Evolutionary conservation across 1,284 basidiomycete species (phyloP).

Genomic region (Fomitopsis palustris): DNA sequence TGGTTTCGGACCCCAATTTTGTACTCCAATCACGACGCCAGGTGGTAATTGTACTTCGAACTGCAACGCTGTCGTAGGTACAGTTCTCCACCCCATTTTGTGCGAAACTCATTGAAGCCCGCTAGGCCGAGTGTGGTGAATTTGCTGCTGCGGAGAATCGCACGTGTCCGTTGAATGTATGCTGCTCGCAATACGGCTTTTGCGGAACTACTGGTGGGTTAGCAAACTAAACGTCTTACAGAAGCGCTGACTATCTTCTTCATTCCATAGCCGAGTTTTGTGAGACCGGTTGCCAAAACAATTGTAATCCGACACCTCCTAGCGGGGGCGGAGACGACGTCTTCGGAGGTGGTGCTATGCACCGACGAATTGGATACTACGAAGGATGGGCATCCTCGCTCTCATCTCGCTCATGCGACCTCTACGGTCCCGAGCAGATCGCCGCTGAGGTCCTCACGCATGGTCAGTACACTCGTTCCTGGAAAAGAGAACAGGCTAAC

Average conservation of each 20-base stretch:
- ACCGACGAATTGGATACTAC: conserved; percentile 5
- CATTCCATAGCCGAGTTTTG: conserved; percentile 13
- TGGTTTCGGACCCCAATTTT: not conserved
- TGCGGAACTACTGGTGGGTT: not conserved
- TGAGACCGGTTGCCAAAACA: conserved; percentile 2
- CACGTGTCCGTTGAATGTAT: conserved; percentile 15
- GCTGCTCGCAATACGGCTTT: conserved; percentile 13
- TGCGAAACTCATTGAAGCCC: not conserved
- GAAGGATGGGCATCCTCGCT: not conserved
- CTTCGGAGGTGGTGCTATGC: not conserved
- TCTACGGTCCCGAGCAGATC: not conserved
- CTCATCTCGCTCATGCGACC: not conserved
- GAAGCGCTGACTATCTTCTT: not conserved
- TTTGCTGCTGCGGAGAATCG: conserved; percentile 10
- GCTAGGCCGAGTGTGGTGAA: conserved; percentile 13
- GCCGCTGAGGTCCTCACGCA: not conserved
- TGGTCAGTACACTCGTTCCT: not conserved
- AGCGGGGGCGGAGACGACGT: not conserved
- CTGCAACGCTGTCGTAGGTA: not conserved
- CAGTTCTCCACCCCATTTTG: not conserved
- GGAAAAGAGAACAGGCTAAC: not conserved
- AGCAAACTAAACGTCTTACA: not conserved
- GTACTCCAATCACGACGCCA: not conserved
- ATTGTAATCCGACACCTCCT: not conserved
- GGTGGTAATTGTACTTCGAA: not conserved